Evolutionary conservation across 164 flowering plant species (phyloP).

Genomic region (Umbellularia californica): DNA sequence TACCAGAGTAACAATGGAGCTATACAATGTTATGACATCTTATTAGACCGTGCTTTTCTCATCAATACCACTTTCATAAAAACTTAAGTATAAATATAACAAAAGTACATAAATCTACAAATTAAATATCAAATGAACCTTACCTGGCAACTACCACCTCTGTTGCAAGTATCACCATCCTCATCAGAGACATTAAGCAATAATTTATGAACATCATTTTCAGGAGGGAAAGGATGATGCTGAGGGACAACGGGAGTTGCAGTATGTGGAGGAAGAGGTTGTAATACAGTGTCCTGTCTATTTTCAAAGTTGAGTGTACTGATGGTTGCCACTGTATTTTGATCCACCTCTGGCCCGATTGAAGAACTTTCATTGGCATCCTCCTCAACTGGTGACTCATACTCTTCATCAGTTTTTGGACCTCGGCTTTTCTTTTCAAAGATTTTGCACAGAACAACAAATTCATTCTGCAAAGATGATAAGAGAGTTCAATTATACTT

Average conservation of each 20-base stretch:
- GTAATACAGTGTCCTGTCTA: constrained; percentile 8
- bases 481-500: neutral
- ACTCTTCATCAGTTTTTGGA: constrained; percentile 51
- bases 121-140: neutral
- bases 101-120: too few relatives aligned
- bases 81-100: too few relatives aligned
- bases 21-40: too few relatives aligned
- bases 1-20: neutral
- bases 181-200: neutral
- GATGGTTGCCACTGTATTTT: neutral
- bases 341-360: neutral
- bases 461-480: neutral
- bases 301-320: neutral
- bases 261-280: constrained; percentile 13
- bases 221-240: constrained; percentile 4
- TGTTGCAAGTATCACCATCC: constrained; percentile 6
- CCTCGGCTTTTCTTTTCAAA: constrained; percentile 37
- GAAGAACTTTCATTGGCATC: constrained; percentile 28
- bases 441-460: constrained; percentile 24
- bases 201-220: constrained; percentile 5
- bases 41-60: neutral
- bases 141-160: constrained; percentile 17
- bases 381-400: constrained; percentile 47
- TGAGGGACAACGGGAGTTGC: neutral
- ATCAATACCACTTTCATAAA: neutral